These are phyloP conservation scores for Schoenoplectus triqueter DNA, from an alignment of 202 grass and related monocot genomes.

Conservation along the genomic window DNA sequence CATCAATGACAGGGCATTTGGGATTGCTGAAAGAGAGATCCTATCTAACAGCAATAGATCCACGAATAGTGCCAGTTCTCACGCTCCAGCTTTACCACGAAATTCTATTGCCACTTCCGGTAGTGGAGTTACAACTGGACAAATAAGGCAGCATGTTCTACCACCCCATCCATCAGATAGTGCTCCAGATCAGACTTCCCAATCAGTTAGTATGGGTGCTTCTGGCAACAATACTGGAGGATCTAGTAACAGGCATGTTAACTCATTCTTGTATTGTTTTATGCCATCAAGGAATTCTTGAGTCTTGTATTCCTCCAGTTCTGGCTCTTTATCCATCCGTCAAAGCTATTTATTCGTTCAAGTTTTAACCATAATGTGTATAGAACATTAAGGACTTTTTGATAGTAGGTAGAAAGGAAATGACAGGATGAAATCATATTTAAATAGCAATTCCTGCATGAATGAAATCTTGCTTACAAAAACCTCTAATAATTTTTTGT, in stretches of 20 bases:
- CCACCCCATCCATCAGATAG: neutral
- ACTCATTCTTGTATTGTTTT: neutral
- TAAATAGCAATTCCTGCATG: neutral
- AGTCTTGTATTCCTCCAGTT: conserved; percentile 32
- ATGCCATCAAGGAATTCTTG: too few species aligned
- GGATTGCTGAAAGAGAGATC: conserved; percentile 73
- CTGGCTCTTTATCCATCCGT: conserved; percentile 17
- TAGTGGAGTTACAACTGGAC: conserved; percentile 16
- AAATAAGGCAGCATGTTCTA: conserved; percentile 12
- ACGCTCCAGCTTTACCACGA: conserved; percentile 67
- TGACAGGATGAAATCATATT: neutral
- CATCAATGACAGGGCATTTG: conserved; percentile 67
- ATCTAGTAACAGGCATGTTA: conserved; percentile 58
- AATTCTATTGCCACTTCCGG: conserved; percentile 52
- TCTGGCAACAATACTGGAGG: conserved; percentile 45
- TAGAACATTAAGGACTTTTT: neutral
- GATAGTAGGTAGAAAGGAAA: neutral
- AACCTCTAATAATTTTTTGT: conserved; percentile 6
- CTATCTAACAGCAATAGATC: conserved; percentile 55
- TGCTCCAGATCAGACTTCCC: conserved; percentile 15
- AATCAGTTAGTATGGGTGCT: neutral
- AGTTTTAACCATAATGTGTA: conserved; percentile 9
- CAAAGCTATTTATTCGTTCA: conserved; percentile 9
- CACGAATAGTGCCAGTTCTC: conserved; percentile 56
- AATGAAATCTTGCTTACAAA: conserved; percentile 17